A percentile compares a stretch with the other conserved stretches of the same genome.
Conservation (phyloP, 2,329 filamentous ascomycete genomes). For the Fusarium sp. region DNA sequence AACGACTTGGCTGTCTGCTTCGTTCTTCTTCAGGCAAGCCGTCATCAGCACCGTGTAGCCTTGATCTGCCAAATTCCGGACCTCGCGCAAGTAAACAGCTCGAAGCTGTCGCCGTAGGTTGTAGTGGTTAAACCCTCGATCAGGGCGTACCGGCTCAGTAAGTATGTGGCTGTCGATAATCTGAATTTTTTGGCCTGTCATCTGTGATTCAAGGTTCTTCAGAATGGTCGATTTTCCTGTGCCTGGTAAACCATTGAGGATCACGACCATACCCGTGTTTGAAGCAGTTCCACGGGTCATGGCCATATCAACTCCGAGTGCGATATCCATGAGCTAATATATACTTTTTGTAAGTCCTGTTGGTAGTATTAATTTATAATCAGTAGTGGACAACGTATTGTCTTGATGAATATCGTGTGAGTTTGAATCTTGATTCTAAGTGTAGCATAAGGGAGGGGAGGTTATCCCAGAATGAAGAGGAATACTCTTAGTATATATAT, state of each 20-base stretch:
- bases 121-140: constrained; percentile 4
- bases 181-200: not conserved
- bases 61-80: constrained; percentile 9
- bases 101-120: constrained; percentile 1
- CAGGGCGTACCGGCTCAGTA: not conserved
- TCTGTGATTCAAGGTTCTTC: not conserved
- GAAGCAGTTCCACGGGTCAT: not conserved
- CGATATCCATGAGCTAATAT: not conserved
- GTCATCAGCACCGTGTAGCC: constrained; percentile 17
- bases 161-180: constrained; percentile 23
- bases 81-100: constrained; percentile 18
- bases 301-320: not conserved
- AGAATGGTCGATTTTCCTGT: constrained; percentile 9
- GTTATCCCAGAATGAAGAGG: not conserved
- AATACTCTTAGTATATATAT: not conserved
- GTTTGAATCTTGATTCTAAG: not conserved
- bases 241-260: constrained; percentile 21
- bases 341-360: not conserved
- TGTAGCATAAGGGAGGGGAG: not conserved
- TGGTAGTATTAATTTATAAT: not conserved
- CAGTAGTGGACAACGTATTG: not conserved
- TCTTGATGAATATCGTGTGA: not conserved
- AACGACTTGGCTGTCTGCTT: constrained; percentile 3
- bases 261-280: constrained; percentile 13
- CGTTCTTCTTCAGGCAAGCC: constrained; percentile 8